Percentiles rank a stretch among this genome's conserved stretches.
Evolutionary conservation across 495 filamentous ascomycete genomes (phyloP).

Genomic region (Entonaema liquescens): DNA sequence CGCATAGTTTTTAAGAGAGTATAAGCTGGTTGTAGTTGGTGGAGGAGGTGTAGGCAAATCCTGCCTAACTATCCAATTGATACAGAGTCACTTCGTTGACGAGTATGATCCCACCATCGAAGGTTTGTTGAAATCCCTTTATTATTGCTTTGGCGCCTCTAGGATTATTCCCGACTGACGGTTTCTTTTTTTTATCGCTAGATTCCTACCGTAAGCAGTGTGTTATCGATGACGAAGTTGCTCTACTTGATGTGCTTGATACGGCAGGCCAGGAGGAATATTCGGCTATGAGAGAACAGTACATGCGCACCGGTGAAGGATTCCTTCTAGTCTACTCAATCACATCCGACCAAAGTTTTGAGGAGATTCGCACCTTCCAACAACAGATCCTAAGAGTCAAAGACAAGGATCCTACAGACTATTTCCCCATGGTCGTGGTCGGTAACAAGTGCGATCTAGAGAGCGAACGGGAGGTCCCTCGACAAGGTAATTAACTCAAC

Average conservation of each 20-base stretch:
- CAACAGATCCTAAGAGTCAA: constrained; percentile 98
- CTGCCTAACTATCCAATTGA: constrained; percentile 98
- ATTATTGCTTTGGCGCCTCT: neutral
- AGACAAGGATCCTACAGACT: constrained; percentile 80
- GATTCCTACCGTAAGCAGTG: constrained; percentile 99
- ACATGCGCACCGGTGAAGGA: constrained; percentile 99
- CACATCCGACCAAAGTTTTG: constrained; percentile 94
- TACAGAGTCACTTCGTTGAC: constrained; percentile 98
- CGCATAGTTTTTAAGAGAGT: constrained; percentile 93
- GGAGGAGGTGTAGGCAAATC: constrained; percentile 99
- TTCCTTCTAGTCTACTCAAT: constrained; percentile 99
- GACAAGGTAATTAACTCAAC: constrained; percentile 72
- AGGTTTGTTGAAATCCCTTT: constrained; percentile 65
- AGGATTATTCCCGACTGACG: constrained; percentile 4
- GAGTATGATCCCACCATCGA: constrained; percentile 99
- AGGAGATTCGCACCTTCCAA: constrained; percentile 97
- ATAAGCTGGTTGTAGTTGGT: constrained; percentile 97
- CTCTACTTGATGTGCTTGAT: constrained; percentile 95
- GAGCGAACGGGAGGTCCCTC: constrained; percentile 84
- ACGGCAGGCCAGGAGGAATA: constrained; percentile 99
- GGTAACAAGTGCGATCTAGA: constrained; percentile 99
- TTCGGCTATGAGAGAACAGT: constrained; percentile 99
- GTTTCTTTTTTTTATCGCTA: constrained; percentile 52
- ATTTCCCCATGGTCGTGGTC: constrained; percentile 99
- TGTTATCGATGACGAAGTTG: constrained; percentile 96